Evolutionary conservation across 2,329 filamentous ascomycete species (phyloP).

Genomic region (Fusarium buharicum): DNA sequence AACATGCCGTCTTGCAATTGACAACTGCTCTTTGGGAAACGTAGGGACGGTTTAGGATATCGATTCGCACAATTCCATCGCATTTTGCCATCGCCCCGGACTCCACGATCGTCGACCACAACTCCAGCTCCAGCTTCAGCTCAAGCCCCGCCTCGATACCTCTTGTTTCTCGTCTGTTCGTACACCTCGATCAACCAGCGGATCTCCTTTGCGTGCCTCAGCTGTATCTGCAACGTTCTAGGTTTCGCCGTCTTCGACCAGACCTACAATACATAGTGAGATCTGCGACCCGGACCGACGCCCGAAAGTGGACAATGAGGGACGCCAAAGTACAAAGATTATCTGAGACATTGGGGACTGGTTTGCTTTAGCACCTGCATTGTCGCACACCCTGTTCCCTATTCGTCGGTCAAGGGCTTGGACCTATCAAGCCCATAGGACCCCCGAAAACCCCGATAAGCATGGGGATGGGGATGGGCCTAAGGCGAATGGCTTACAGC

Average conservation of each 20-base stretch:
- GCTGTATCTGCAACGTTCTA: background rate
- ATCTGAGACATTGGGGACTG: conserved; percentile 24
- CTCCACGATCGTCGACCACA: conserved; percentile 29
- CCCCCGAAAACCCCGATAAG: conserved; percentile 25
- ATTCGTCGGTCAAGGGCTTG: conserved; percentile 29
- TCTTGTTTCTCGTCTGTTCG: background rate
- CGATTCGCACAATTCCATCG: conserved; percentile 2
- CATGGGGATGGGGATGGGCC: conserved; percentile 23
- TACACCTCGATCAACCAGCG: background rate
- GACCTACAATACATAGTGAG: background rate
- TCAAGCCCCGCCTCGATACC: conserved; percentile 21
- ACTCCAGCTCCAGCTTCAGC: conserved; percentile 22
- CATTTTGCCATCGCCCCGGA: conserved; percentile 14
- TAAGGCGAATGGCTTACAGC: conserved; percentile 15
- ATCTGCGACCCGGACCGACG: conserved; percentile 3
- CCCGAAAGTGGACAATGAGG: background rate
- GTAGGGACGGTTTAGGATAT: background rate
- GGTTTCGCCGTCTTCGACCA: background rate
- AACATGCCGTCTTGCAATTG: background rate
- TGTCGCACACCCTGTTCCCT: conserved; percentile 14
- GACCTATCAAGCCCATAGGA: conserved; percentile 10
- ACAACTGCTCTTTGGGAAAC: conserved; percentile 12
- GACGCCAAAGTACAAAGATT: conserved; percentile 7
- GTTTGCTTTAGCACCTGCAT: conserved; percentile 35
- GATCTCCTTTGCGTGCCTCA: background rate